Conservation (phyloP, 2,329 filamentous ascomycete species). For the Alternaria angustiovoidea region DNA sequence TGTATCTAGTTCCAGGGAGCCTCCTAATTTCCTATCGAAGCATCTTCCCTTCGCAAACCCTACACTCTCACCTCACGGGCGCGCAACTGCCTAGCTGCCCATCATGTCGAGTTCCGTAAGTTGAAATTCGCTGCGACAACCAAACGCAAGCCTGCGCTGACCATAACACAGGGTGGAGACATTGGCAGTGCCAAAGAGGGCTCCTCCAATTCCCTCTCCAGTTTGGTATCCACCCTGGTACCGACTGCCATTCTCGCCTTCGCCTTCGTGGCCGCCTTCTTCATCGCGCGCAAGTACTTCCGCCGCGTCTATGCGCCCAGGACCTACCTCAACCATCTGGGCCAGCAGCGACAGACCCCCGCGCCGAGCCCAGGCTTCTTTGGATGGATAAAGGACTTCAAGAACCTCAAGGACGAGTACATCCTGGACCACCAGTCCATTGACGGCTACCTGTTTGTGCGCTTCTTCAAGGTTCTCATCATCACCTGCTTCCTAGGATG, state of each 20-base stretch:
- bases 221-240: conserved; percentile 46
- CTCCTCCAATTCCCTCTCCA: conserved; percentile 59
- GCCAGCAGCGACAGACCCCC: conserved; percentile 57
- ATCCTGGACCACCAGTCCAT: conserved; percentile 59
- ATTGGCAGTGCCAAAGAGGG: conserved; percentile 29
- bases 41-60: conserved; percentile 14
- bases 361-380: conserved; percentile 55
- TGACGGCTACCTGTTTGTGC: conserved; percentile 58
- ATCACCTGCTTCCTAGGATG: conserved; percentile 54
- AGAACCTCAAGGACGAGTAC: conserved; percentile 54
- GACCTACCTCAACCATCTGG: conserved; percentile 57
- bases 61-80: conserved; percentile 12
- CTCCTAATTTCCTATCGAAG: conserved; percentile 7
- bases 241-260: conserved; percentile 40
- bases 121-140: neutral
- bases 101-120: conserved; percentile 37
- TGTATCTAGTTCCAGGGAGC: conserved; percentile 20
- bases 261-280: conserved; percentile 49
- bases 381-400: conserved; percentile 62
- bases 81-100: conserved; percentile 18
- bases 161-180: conserved; percentile 28
- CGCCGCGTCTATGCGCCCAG: conserved; percentile 56
- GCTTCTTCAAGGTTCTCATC: conserved; percentile 57
- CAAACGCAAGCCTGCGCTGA: conserved; percentile 7
- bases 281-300: conserved; percentile 55